phyloP scores from a whole-genome alignment of 441 rosid species.

The Manihot esculenta region DNA sequence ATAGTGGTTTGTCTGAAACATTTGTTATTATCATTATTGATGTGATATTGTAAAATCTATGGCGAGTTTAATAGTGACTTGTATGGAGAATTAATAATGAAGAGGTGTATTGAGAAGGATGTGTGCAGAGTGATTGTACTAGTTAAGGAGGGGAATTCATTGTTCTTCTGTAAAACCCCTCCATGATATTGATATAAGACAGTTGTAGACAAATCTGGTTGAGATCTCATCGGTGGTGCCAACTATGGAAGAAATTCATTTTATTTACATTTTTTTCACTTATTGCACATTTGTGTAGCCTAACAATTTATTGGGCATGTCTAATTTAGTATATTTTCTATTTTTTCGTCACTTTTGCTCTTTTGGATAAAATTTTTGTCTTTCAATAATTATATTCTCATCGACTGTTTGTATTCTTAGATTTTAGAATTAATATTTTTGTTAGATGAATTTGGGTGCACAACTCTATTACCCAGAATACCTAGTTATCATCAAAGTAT shows the following conservation, averaged over 20 bases:
- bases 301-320: no score
- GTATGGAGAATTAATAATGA: neutral
- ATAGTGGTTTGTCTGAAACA: neutral
- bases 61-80: neutral
- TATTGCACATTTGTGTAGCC: no score
- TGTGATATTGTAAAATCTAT: neutral
- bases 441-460: no score
- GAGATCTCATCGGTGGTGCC: neutral
- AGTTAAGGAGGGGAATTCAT: neutral
- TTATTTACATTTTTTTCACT: neutral
- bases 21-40: neutral
- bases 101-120: neutral
- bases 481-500: no score
- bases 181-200: neutral
- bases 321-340: no score
- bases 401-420: no score
- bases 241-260: neutral
- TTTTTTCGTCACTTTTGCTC: no score
- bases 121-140: neutral
- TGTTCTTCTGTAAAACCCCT: neutral
- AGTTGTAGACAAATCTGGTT: neutral
- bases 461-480: no score
- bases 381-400: no score
- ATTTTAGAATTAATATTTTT: no score
- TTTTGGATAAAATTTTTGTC: no score